A percentile compares a stretch with the other conserved stretches of the same genome.
phyloP scores from a whole-genome alignment of 78 protist genomes.

The Dictyostelium intermedium region DNA sequence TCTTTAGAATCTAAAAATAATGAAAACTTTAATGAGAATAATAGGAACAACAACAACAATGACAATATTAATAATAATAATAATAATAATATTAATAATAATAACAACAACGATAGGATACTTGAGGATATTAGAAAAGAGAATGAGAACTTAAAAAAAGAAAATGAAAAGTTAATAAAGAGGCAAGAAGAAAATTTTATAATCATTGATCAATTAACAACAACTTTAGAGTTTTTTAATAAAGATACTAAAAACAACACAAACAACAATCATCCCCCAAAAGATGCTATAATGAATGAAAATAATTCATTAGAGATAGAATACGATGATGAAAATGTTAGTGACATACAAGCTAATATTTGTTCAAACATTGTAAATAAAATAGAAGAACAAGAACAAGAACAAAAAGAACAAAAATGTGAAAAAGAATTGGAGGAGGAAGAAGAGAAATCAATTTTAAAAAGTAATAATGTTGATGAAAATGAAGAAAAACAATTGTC shows the following conservation, averaged over 20 bases:
- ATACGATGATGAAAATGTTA: neutral
- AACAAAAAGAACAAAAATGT: too few relatives aligned
- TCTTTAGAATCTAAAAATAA: too few relatives aligned
- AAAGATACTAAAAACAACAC: neutral
- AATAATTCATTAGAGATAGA: neutral
- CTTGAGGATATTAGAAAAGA: neutral
- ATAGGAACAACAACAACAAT: neutral
- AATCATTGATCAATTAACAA: conserved; percentile 18
- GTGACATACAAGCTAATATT: neutral
- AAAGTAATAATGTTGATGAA: neutral
- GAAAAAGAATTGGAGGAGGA: too few relatives aligned
- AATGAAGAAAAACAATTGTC: conserved; percentile 18
- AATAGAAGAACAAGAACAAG: neutral
- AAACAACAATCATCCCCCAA: neutral
- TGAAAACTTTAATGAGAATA: too few relatives aligned
- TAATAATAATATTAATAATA: neutral
- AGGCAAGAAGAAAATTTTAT: neutral
- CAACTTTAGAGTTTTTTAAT: neutral
- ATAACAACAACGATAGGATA: neutral
- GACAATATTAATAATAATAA: neutral
- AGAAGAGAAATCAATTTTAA: neutral
- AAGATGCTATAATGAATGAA: neutral
- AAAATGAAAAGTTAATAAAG: neutral
- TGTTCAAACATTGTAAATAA: neutral
- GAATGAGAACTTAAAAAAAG: neutral